These are phyloP conservation scores for Protomyces inundatus DNA, from an alignment of 1,139 yeast genomes.

Conservation along the genomic window DNA sequence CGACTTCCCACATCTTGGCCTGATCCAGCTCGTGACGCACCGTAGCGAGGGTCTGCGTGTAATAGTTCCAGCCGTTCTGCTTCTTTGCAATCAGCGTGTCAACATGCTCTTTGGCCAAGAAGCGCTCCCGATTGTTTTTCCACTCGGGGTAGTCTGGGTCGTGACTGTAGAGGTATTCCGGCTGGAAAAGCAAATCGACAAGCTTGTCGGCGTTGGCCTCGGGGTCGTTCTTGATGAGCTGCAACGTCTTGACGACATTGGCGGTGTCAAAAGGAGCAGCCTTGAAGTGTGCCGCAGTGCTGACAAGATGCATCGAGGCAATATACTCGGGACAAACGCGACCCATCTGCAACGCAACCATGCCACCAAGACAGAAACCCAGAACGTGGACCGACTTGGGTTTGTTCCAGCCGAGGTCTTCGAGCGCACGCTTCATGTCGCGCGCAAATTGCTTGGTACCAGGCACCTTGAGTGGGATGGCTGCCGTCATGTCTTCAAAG, in stretches of 20 bases:
- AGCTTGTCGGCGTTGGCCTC: background rate
- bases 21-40: slow-evolving; percentile 1
- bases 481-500: slow-evolving; percentile 6
- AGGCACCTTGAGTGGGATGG: slow-evolving; percentile 10
- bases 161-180: slow-evolving; percentile 7
- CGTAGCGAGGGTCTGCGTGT: slow-evolving; percentile 3
- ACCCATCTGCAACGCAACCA: slow-evolving; percentile 24
- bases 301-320: slow-evolving; percentile 13
- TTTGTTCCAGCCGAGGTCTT: slow-evolving; percentile 8
- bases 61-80: slow-evolving; percentile 8
- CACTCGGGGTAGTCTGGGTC: background rate
- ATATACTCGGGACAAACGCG: slow-evolving; percentile 19
- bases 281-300: slow-evolving; percentile 7
- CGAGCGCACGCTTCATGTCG: slow-evolving; percentile 11
- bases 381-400: slow-evolving; percentile 15
- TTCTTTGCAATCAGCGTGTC: slow-evolving; percentile 2
- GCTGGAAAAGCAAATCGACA: slow-evolving; percentile 13
- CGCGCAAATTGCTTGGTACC: slow-evolving; percentile 20
- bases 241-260: background rate
- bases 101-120: background rate
- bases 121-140: slow-evolving; percentile 3
- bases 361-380: slow-evolving; percentile 19
- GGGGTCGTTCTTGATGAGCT: slow-evolving; percentile 4
- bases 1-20: slow-evolving; percentile 16
- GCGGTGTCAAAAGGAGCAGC: slow-evolving; percentile 1